These are phyloP conservation scores for Phanerochaete carnosa DNA, from an alignment of 768 basidiomycete genomes.

Conservation along the genomic window DNA sequence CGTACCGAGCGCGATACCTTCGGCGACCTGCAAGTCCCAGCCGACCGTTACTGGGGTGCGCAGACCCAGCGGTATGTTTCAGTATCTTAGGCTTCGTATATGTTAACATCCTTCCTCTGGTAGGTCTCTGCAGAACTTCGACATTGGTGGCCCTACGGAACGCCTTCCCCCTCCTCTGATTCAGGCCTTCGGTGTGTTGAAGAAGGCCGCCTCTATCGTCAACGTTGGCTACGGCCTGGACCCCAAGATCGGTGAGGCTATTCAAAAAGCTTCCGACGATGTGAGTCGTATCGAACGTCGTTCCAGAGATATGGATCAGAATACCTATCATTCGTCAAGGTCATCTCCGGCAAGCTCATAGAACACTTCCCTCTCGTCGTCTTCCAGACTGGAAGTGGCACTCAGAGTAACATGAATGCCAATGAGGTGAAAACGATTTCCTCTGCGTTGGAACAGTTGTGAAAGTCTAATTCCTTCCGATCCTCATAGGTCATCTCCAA, in stretches of 20 bases:
- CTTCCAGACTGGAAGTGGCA: constrained; percentile 98
- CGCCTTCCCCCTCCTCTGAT: constrained; percentile 93
- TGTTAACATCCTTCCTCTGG: neutral
- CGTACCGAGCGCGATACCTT: constrained; percentile 93
- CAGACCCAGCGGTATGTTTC: constrained; percentile 84
- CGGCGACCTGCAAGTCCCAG: constrained; percentile 88
- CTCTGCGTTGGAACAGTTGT: too few relatives aligned
- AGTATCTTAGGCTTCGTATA: neutral
- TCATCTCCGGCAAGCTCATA: constrained; percentile 91
- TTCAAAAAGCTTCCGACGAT: constrained; percentile 92
- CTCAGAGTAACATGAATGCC: constrained; percentile 98
- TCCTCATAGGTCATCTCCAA: constrained; percentile 85
- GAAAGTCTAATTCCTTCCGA: neutral
- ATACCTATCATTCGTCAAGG: constrained; percentile 41
- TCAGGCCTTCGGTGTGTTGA: constrained; percentile 95
- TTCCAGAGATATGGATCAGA: neutral
- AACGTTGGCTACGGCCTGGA: constrained; percentile 91
- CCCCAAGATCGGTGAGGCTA: constrained; percentile 80
- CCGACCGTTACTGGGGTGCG: constrained; percentile 93
- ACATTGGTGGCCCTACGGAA: constrained; percentile 94
- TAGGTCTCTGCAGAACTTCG: constrained; percentile 95
- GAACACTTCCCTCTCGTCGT: constrained; percentile 98
- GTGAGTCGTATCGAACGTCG: constrained; percentile 36
- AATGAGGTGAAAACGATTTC: constrained; percentile 69
- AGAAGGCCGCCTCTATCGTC: constrained; percentile 92